Conservation (phyloP, 768 basidiomycete genomes). For the Leucogyrophana mollusca region DNA sequence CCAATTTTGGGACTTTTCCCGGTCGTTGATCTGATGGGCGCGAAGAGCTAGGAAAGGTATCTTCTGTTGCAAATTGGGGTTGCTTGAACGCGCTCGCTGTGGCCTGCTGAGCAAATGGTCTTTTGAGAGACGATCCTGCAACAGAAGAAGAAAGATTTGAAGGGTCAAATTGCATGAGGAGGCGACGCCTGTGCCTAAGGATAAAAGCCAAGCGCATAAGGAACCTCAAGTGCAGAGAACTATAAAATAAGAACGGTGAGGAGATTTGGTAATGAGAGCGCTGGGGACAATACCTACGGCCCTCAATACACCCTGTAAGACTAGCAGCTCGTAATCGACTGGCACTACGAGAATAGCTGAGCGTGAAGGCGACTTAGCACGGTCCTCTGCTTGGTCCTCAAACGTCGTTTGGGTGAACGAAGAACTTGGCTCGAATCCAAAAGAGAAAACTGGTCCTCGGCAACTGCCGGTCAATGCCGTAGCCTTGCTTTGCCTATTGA, state of each 20-base stretch:
- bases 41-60: constrained; percentile 9
- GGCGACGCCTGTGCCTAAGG: constrained; percentile 48
- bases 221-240: constrained; percentile 9
- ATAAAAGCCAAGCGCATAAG: constrained; percentile 53
- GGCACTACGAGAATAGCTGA: too few relatives aligned
- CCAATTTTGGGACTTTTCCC: constrained; percentile 12
- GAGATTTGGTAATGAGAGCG: too few relatives aligned
- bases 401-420: too few relatives aligned
- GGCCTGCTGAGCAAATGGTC: constrained; percentile 44
- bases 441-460: constrained; percentile 7
- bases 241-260: too few relatives aligned
- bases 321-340: too few relatives aligned
- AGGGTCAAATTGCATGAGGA: constrained; percentile 60
- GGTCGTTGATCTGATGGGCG: constrained; percentile 13
- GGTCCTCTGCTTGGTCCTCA: too few relatives aligned
- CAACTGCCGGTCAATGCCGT: constrained; percentile 15
- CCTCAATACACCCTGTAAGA: too few relatives aligned
- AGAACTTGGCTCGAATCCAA: too few relatives aligned
- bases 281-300: too few relatives aligned
- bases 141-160: constrained; percentile 22
- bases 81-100: constrained; percentile 17
- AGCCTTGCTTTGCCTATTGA: neutral
- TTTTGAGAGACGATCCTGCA: constrained; percentile 37
- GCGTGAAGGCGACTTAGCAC: too few relatives aligned
- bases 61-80: constrained; percentile 24